Conservation (phyloP, 1,139 yeast genomes). For the Pichia norvegensis region DNA sequence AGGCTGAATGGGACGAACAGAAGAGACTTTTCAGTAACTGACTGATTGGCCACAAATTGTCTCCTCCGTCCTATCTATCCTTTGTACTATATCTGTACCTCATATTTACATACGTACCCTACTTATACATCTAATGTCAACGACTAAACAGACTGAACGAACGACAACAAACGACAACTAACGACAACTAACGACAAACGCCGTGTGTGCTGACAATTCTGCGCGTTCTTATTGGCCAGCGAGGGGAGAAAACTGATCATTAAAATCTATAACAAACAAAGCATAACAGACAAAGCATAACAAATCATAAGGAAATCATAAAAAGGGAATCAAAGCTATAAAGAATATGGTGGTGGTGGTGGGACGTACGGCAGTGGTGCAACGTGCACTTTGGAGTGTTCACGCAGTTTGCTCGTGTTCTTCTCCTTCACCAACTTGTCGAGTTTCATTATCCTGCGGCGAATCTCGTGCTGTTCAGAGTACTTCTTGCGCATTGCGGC, state of each 20-base stretch:
- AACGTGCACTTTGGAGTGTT: constrained; percentile 2
- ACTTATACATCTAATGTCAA: neutral
- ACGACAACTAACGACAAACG: too few relatives aligned
- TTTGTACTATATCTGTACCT: neutral
- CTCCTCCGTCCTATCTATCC: too few relatives aligned
- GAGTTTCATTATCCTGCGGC: constrained; percentile 21
- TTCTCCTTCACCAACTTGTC: constrained; percentile 19
- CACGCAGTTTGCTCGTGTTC: neutral
- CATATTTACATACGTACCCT: neutral
- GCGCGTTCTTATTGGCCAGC: constrained; percentile 6
- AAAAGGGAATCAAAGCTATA: constrained; percentile 1
- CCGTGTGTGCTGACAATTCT: constrained; percentile 6
- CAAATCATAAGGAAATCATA: neutral
- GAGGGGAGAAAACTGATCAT: neutral
- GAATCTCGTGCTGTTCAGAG: constrained; percentile 21
- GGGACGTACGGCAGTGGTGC: constrained; percentile 8
- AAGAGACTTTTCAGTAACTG: constrained; percentile 24
- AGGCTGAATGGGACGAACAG: constrained; percentile 55
- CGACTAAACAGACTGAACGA: neutral
- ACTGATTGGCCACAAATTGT: too few relatives aligned
- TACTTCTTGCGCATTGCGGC: neutral
- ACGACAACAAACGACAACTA: too few relatives aligned
- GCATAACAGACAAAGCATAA: neutral
- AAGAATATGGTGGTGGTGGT: constrained; percentile 24
- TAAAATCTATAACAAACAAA: neutral